These are phyloP conservation scores for Ogataea naganishii DNA, from an alignment of 805 yeast species.

Conservation along the genomic window DNA sequence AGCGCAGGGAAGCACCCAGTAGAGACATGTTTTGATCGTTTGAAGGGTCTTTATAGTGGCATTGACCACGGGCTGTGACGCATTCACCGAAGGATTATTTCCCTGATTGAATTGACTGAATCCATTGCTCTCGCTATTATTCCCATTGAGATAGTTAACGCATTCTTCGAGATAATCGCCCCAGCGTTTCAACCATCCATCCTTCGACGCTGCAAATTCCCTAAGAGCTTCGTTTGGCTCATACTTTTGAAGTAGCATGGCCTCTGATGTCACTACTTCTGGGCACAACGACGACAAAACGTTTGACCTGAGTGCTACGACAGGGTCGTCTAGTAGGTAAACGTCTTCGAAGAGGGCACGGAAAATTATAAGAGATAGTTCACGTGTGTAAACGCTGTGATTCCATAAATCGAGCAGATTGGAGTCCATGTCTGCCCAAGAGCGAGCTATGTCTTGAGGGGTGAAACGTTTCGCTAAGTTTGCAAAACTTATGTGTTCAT, in stretches of 20 bases:
- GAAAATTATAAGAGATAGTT: constrained; percentile 66
- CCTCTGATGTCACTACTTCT: constrained; percentile 68
- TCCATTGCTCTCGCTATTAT: too few relatives aligned
- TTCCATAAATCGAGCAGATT: constrained; percentile 73
- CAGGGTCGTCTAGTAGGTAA: constrained; percentile 83
- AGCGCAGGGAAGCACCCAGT: constrained; percentile 81
- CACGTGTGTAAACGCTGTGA: constrained; percentile 53
- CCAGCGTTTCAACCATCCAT: constrained; percentile 90
- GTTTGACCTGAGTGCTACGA: constrained; percentile 73
- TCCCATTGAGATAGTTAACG: constrained; percentile 26
- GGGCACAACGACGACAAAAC: constrained; percentile 76
- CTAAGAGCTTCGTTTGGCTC: constrained; percentile 57
- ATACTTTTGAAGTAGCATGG: constrained; percentile 52
- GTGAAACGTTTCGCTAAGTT: too few relatives aligned
- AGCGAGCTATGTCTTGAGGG: constrained; percentile 45
- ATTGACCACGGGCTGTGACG: too few relatives aligned
- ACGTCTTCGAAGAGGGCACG: constrained; percentile 90
- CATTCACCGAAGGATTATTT: too few relatives aligned
- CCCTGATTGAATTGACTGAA: too few relatives aligned
- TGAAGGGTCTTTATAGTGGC: constrained; percentile 66
- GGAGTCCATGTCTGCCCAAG: constrained; percentile 86
- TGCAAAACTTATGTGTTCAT: too few relatives aligned
- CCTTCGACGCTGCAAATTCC: constrained; percentile 55
- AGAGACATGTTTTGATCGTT: constrained; percentile 80
- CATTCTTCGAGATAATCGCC: constrained; percentile 39